These are phyloP conservation scores for Tetrapisispora pingtungensis DNA, from an alignment of 805 yeast species.

Conservation along the genomic window DNA sequence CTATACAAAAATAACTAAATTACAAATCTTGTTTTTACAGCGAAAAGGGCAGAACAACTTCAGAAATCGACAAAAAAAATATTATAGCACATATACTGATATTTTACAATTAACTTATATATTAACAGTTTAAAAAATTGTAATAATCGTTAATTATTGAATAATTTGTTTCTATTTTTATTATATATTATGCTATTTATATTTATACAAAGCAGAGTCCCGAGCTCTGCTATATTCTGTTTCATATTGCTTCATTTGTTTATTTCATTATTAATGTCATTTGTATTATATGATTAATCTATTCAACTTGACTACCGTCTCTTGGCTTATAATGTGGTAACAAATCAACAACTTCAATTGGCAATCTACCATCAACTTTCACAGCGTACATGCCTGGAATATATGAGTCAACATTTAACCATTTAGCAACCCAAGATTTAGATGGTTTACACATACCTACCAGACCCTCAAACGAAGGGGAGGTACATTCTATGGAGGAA, in stretches of 20 bases:
- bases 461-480: conserved; percentile 91
- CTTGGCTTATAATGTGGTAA: conserved; percentile 82
- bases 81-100: too few species aligned
- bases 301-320: conserved; percentile 78
- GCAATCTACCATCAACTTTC: conserved; percentile 82
- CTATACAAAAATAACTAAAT: too few species aligned
- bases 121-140: too few species aligned
- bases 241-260: too few species aligned
- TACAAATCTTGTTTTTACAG: too few species aligned
- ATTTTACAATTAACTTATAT: too few species aligned
- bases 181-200: background rate
- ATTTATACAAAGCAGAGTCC: background rate
- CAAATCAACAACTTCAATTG: conserved; percentile 71
- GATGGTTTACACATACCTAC: conserved; percentile 83
- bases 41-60: too few species aligned
- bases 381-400: conserved; percentile 90
- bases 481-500: conserved; percentile 80
- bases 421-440: conserved; percentile 89
- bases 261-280: background rate
- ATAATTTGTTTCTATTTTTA: too few species aligned
- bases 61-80: too few species aligned
- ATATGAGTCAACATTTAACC: conserved; percentile 87
- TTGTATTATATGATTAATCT: background rate
- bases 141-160: too few species aligned
- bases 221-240: background rate